Evolutionary conservation across 306 rosid species (phyloP), one percentile per base, ranked within the genome.

Genomic region (Biancaea sappan): DNA sequence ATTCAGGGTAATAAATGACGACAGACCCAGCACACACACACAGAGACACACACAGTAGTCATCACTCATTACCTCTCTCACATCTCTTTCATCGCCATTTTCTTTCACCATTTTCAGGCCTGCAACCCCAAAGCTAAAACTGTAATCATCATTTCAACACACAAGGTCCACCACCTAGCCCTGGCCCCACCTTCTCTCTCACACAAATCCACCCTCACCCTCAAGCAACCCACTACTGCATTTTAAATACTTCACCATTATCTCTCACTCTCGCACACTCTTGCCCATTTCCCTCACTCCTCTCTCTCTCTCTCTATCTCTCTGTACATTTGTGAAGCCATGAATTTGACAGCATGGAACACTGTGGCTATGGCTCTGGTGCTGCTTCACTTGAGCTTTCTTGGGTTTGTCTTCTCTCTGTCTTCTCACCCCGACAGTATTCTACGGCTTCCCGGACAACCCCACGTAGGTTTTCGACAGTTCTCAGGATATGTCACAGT

Each of bases 401-500:
- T 67, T 47, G 26, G 72, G 81, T 40, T 74, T 53, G 50, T 76
- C 46, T 74, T 48, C 65, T 78, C 83, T 12, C 73, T 75, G 61
- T 74, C 87, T 71, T 73, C 74, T 70, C 86, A 80, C 37, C 69
- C 80, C 66, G 89, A 86, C 75, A 83, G 77, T 46, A 83, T 90
- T 59, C 47, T 37, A 8, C 64, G 71, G 40, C 86, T 88, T 72
- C 91, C 91, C 2, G 93, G 93, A 66, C 96, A 90, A 76, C 93
- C 96, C 74, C 78, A 32, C 29, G 91, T 85, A 54, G 31, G 52
- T 24, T 90, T 88, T 71, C 79, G 80, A 18, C 96, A 90, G 4
- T 90, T 84, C 71, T 88, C 93, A 25, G 93, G 91, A 25, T 88
- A 90, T 68, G 79, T 90, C 2, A 73, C 84, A 7, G 79, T 88